Evolutionary conservation across 768 basidiomycete genomes (phyloP).

Genomic region (Pulveroboletus sp.): DNA sequence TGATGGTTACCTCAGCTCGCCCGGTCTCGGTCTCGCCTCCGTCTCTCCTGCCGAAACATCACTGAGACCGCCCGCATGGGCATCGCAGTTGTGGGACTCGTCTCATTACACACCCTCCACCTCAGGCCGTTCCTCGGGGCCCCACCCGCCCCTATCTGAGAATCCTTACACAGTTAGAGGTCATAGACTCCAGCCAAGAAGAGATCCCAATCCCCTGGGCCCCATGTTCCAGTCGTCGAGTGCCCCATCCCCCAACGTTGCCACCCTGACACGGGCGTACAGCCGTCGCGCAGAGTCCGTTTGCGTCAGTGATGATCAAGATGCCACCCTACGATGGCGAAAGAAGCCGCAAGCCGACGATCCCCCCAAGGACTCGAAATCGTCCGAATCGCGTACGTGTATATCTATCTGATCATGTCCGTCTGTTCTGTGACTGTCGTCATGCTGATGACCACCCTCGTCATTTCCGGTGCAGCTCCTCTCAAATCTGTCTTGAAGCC

Average conservation of each 20-base stretch:
- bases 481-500: slow-evolving; percentile 77
- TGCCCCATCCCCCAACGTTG: slow-evolving; percentile 54
- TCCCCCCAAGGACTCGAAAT: slow-evolving; percentile 35
- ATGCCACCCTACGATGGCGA: slow-evolving; percentile 68
- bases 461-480: slow-evolving; percentile 44
- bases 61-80: slow-evolving; percentile 59
- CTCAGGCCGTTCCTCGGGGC: slow-evolving; percentile 37
- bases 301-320: slow-evolving; percentile 55
- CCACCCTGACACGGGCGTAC: slow-evolving; percentile 53
- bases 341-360: slow-evolving; percentile 37
- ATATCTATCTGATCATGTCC: slow-evolving; percentile 27
- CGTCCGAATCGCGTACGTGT: slow-evolving; percentile 45
- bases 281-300: slow-evolving; percentile 65
- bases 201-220: slow-evolving; percentile 38
- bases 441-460: slow-evolving; percentile 23
- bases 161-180: slow-evolving; percentile 40
- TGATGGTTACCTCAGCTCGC: slow-evolving; percentile 40
- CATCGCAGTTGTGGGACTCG: slow-evolving; percentile 58
- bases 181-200: slow-evolving; percentile 38
- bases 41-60: slow-evolving; percentile 61
- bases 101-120: slow-evolving; percentile 43
- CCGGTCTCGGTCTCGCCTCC: slow-evolving; percentile 45
- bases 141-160: slow-evolving; percentile 44
- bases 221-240: slow-evolving; percentile 67
- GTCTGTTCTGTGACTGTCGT: slow-evolving; percentile 24